These are phyloP conservation scores for Neurospora sp. DNA, from an alignment of 495 filamentous ascomycete species.

Conservation along the genomic window DNA sequence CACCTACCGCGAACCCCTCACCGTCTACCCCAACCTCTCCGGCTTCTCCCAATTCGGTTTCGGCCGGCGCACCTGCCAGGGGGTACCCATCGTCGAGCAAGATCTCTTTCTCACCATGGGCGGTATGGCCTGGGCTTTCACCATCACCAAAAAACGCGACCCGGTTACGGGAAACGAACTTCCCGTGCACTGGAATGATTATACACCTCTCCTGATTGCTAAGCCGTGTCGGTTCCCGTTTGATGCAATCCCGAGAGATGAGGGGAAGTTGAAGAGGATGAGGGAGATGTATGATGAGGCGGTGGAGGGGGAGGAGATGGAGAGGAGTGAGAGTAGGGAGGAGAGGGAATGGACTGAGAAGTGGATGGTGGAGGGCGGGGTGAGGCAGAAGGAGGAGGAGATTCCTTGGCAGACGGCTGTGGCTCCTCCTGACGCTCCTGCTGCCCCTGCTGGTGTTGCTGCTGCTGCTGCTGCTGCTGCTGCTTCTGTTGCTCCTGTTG, in stretches of 20 bases:
- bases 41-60: slow-evolving; percentile 51
- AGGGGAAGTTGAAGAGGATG: slow-evolving; percentile 20
- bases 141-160: slow-evolving; percentile 37
- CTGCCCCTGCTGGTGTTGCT: neutral
- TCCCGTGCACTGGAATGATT: slow-evolving; percentile 39
- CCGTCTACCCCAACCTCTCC: slow-evolving; percentile 42
- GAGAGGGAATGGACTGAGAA: neutral
- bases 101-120: slow-evolving; percentile 49
- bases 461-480: neutral
- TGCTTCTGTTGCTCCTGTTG: neutral
- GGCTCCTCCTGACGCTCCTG: too few relatives aligned
- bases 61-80: slow-evolving; percentile 51
- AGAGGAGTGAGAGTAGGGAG: neutral
- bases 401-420: neutral
- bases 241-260: slow-evolving; percentile 28
- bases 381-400: neutral
- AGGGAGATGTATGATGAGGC: slow-evolving; percentile 26
- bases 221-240: slow-evolving; percentile 40
- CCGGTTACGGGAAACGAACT: slow-evolving; percentile 24
- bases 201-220: slow-evolving; percentile 43
- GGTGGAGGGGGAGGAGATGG: slow-evolving; percentile 17
- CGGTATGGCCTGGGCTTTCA: slow-evolving; percentile 48
- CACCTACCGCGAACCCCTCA: slow-evolving; percentile 46
- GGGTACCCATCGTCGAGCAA: slow-evolving; percentile 44
- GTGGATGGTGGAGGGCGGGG: neutral